Evolutionary conservation across 768 basidiomycete species (phyloP), one percentile per base, ranked within the genome.

Genomic region (Auricularia cornea): DNA sequence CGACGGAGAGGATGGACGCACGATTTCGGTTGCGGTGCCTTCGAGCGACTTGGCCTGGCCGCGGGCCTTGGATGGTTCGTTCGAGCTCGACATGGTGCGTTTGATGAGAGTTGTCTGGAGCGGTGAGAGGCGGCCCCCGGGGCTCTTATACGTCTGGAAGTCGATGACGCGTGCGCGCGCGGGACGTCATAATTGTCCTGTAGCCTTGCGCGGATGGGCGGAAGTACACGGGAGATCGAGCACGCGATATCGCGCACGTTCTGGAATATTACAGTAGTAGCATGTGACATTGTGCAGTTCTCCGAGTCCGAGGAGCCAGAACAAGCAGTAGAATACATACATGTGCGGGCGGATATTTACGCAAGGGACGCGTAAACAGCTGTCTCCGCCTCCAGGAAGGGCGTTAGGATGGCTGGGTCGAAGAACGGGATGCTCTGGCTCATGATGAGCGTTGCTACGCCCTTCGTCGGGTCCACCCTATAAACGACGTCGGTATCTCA

Each of bases 31-130:
- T 62, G 70, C 59, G 59, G 68, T 76, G 59, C 77, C 77, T 68
- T 78, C 77, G 6, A 73, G 28, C 18, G 77, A 78, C 71, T 77
- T 76, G 69, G 63, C 72, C 62, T 77, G 72, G 60, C 77, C 77
- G 44, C 73, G 71, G 66, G 70, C 66, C 70, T 77, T 48, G 44
- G 44, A 20, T 20, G 44, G 44, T 23, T 48, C 44, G 35, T 38
- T 48, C 11, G 44, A 20, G 38, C 38, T 48, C 11, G 44, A 20
- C 44, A 48, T 48, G 20, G 44, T 48, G 23, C 11, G n/a, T n/a
- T 48, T 38, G 10, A 14, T 38, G 35, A 38, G 35, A 38, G 35
- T 38, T 38, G 3, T 8, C 10, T 10, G 16, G 35, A 5, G 10
- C 8, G 16, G 10, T 8, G 16, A 10, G 3, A 8, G 10, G 35